Evolutionary conservation across 805 yeast species (phyloP), one percentile per base, ranked within the genome.

Genomic region (Zygosaccharomyces bisporus): DNA sequence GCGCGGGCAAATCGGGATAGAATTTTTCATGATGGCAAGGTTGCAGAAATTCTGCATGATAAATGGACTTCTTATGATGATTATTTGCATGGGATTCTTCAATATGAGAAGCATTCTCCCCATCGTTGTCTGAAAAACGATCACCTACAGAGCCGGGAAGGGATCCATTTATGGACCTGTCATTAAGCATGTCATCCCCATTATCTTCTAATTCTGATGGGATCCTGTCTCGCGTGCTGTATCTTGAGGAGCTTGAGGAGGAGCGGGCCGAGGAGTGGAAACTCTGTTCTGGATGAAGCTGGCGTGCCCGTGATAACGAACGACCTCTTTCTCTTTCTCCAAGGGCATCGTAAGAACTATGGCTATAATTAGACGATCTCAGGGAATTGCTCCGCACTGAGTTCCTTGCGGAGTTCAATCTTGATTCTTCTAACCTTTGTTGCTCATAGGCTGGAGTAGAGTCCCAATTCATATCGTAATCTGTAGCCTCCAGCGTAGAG

Each of bases 391-490:
- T 53, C 20, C 45, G 49, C 2, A 62, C 24, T 2, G 67, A 61
- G 5, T 61, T 53, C 24, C 62, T 45, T 18, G 62, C 52, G 6
- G 63, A 58, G 2, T 44, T 48, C n/a, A 45, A 43, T 7, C 53
- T 42, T 6, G 61, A 53, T 4, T 47, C 72, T 54, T 57, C 64
- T 13, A 69, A 48, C 39, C 66, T 51, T 36, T 62, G 61, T 44
- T 77, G 82, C 25, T 77, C 79, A 27, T 77, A 75, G 21, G 77
- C 57, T 4, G 67, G 68, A 4, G 56, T 50, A 3, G 63, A 72
- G 50, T 85, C 89, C 84, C 93, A 84, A 53, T 79, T 73, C 6
- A 86, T 80, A 57, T 85, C 83, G 56, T 81, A 85, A 58, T 85
- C 93, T 17, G 84, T 76, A 53, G 77, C 75, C 49, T 81, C 86